Base-by-base conservation (phyloP, 345 rosid species). In the Theobroma cacao region DNA sequence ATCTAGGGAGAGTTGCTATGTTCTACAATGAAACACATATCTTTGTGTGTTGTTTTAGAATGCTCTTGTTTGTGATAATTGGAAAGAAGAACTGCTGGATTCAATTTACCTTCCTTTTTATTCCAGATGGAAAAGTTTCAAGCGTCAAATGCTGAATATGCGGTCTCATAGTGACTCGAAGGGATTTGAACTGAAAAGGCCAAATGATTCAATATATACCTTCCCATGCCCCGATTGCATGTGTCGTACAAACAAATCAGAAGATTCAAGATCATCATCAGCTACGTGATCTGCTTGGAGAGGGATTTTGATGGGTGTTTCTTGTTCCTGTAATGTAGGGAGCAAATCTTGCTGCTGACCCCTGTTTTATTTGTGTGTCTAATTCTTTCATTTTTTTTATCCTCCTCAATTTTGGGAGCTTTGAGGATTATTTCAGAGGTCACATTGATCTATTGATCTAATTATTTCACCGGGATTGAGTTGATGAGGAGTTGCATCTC, bases 201-300 rank as follows among this genome's bases (percentile, higher is more conserved):
- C 96, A 17, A 91, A 82, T 61, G 98, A 97, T 77, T 97, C 98
- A 0, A 84, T 92, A 48, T 97, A 91, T 79, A 89, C 94, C 55
- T 94, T 88, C 79, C 98, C 99, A 18, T 97, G 99, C 85, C 99
- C 99, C 13, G 96, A 97, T 80, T 97, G 99, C 84, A 93, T 97
- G 98, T 91, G 96, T 80, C 98, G 83, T 41, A 62, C 74, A 66
- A 97, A 90, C 92, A 91, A 84, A 81, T 84, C 96, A 20, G 82
- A 81, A 70, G 85, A 81, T 65, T 81, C 90, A 9, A 91, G 78
- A 86, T 84, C 80, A 68, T 77, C 81, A 38, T 80, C 86, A 41
- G 82, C 83, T 30, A 78, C 68, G 0, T 90, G 87, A 87, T 78
- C 72, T 47, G 75, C 71, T 56, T 76, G 76, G 79, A 28, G 53